A percentile compares a stretch with the other conserved stretches of the same genome.
These are phyloP conservation scores for Entomortierella beljakovae DNA, from an alignment of 192 early-diverging fungal genomes.

Conservation along the genomic window DNA sequence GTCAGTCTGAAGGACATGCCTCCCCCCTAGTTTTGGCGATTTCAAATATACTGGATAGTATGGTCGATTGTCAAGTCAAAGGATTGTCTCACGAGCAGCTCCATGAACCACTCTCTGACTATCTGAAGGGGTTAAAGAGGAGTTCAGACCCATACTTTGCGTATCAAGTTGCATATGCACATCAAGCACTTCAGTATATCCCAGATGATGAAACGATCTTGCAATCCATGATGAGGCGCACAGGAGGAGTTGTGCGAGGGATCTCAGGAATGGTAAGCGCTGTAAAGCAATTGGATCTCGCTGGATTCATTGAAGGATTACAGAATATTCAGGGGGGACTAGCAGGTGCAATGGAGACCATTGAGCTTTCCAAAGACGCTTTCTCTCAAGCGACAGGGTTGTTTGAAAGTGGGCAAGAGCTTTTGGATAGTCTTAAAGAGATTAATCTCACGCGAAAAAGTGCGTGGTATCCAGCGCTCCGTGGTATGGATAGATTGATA, in stretches of 20 bases:
- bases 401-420: not conserved
- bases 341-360: not conserved
- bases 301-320: slow-evolving; percentile 3
- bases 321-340: slow-evolving; percentile 9
- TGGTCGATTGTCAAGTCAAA: slow-evolving; percentile 15
- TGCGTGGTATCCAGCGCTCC: slow-evolving; percentile 11
- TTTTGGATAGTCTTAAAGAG: not conserved
- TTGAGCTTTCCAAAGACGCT: not conserved
- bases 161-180: slow-evolving; percentile 12
- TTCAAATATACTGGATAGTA: slow-evolving; percentile 6
- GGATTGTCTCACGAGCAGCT: slow-evolving; percentile 3
- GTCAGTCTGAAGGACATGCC: not conserved
- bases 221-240: not conserved
- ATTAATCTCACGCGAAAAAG: slow-evolving; percentile 2
- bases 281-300: slow-evolving; percentile 3
- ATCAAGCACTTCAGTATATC: too few relatives aligned
- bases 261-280: slow-evolving; percentile 9
- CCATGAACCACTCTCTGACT: not conserved
- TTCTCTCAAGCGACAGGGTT: not conserved
- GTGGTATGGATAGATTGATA: slow-evolving; percentile 2
- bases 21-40: slow-evolving; percentile 2
- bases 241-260: not conserved
- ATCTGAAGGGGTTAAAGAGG: slow-evolving; percentile 7
- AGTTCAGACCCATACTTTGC: slow-evolving; percentile 3
- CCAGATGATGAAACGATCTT: not conserved